Base-by-base conservation (phyloP, 208 protist genomes). In the Trypanosoma platydactyli region DNA sequence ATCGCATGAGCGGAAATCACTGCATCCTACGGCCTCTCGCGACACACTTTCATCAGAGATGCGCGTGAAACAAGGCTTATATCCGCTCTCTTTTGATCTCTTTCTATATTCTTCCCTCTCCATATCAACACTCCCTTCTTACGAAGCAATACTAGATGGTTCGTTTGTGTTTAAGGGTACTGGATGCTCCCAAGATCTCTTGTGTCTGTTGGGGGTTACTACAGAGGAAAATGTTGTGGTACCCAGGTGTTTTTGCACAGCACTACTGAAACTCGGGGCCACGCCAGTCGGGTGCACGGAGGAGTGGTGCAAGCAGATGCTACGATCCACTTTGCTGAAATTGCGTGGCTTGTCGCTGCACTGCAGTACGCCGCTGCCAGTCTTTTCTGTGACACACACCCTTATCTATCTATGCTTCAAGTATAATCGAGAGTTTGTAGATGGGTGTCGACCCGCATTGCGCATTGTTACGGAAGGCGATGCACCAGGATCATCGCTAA, bases 371-470 rank as follows among this genome's bases (percentile, higher is more conserved):
- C 40, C 67, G 15, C 51, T 63, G 7, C 20, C 64, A 24, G 76
- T 68, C 1, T 64, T 65, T 27, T 71, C 71, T 18, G 57, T 64
- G 18, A 27, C 57, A 11, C 68, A 77, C 55, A 50, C 58, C 38
- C 30, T 74, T 44, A 18, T 73, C 29, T 76, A 79, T n/a, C 27
- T 92, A 33, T 89, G 80, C 33, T 67, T 82, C 13, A 77, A 84
- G 58, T 95, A 93, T 76, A 95, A 95, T 68, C 76, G 50, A 20
- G 86, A 95, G 73, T 78, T 91, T 60, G 83, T 92, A 29, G 66
- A 82, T 24, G 86, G 82, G 0, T 68, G 77, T 46, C 77, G 87
- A 16, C 77, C 86, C 18, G 74, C 79, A 13, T 64, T 95, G 33
- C 86, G 86, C 5, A 75, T 86, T 62, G 73, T 95, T 44, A 70